Conservation (phyloP, 2,329 filamentous ascomycete genomes). For the Atkinsonella hypoxylon region DNA sequence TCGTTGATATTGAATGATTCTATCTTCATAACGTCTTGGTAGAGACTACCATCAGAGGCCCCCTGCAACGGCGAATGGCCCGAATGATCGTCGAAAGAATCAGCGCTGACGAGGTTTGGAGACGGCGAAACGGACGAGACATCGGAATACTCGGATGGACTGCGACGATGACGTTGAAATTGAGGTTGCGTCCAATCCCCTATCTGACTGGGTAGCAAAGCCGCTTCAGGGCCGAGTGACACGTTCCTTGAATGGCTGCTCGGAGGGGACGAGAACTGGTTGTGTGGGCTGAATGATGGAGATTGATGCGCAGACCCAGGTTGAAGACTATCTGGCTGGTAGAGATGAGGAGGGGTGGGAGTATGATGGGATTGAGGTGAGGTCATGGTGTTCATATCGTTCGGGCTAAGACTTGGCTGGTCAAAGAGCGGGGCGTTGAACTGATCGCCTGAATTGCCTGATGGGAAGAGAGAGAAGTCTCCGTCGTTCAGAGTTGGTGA, state of each 20-base stretch:
- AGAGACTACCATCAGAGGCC: conserved; percentile 59
- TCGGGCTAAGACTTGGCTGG: conserved; percentile 28
- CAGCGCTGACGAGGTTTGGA: conserved; percentile 65
- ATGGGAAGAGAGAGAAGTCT: conserved; percentile 56
- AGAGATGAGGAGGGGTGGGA: conserved; percentile 42
- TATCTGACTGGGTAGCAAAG: conserved; percentile 40
- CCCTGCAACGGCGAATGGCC: conserved; percentile 71
- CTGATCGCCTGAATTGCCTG: conserved; percentile 40
- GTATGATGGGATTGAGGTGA: conserved; percentile 44
- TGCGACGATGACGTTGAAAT: conserved; percentile 74
- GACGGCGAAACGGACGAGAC: conserved; percentile 78
- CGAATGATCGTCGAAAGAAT: conserved; percentile 62
- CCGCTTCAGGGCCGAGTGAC: conserved; percentile 45
- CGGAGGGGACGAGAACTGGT: conserved; percentile 41
- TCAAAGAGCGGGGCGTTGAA: conserved; percentile 52
- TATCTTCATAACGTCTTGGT: conserved; percentile 67
- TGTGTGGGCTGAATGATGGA: conserved; percentile 43
- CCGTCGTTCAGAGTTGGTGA: conserved; percentile 38
- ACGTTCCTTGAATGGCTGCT: conserved; percentile 41
- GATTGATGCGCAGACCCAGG: conserved; percentile 41
- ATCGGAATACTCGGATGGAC: conserved; percentile 85
- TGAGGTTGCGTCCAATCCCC: conserved; percentile 42
- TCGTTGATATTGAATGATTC: conserved; percentile 73
- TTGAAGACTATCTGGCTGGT: conserved; percentile 36
- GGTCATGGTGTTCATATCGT: conserved; percentile 41